A percentile compares a stretch with the other conserved stretches of the same genome.
Evolutionary conservation across 2,329 filamentous ascomycete genomes (phyloP).

Genomic region (Neopestalotiopsis clavispora): DNA sequence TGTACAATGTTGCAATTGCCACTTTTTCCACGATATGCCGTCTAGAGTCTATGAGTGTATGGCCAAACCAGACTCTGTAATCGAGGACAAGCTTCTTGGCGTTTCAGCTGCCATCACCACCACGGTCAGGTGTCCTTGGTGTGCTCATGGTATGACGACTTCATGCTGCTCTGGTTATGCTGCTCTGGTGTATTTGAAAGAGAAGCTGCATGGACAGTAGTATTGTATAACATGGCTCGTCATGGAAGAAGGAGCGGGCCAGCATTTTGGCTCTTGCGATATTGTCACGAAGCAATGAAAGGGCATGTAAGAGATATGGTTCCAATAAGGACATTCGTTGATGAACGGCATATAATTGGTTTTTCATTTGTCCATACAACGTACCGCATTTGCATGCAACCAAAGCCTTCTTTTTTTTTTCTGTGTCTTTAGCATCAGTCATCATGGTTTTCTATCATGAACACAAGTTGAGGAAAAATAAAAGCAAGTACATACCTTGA

Average conservation of each 20-base stretch:
- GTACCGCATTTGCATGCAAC: neutral
- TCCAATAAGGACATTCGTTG: neutral
- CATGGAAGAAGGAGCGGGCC: neutral
- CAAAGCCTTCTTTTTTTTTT: neutral
- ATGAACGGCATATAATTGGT: neutral
- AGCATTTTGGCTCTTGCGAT: neutral
- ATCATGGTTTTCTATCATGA: neutral
- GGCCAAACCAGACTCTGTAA: constrained; percentile 60
- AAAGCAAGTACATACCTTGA: neutral
- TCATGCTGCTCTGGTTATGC: constrained; percentile 72
- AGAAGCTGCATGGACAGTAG: constrained; percentile 57
- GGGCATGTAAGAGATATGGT: neutral
- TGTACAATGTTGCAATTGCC: constrained; percentile 68
- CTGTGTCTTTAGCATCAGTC: constrained; percentile 3
- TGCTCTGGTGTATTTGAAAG: constrained; percentile 68
- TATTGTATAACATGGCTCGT: neutral
- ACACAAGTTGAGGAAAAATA: neutral
- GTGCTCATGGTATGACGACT: constrained; percentile 71
- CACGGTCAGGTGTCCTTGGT: constrained; percentile 74
- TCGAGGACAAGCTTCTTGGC: constrained; percentile 55
- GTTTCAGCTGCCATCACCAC: constrained; percentile 63
- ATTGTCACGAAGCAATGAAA: neutral
- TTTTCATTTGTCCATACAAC: neutral
- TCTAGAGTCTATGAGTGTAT: constrained; percentile 68
- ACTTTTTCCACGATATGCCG: constrained; percentile 70